A percentile compares a stretch with the other conserved stretches of the same genome.
Conservation (phyloP, 1,284 basidiomycete species). For the Cystobasidium sp. region DNA sequence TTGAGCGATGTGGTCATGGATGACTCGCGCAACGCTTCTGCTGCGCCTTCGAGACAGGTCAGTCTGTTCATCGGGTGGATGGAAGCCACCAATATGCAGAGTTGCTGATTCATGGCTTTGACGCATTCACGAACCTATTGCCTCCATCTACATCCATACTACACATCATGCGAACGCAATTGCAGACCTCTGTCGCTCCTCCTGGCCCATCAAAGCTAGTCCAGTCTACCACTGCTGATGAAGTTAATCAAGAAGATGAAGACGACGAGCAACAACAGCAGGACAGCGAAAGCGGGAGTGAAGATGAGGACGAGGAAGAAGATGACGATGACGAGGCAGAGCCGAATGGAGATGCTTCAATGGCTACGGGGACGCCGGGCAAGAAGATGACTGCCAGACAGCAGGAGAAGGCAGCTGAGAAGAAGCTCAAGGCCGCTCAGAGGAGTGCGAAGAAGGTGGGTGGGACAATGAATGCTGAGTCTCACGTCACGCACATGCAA, state of each 20-base stretch:
- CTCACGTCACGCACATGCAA: not conserved
- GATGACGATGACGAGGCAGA: constrained; percentile 32
- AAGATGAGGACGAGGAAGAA: constrained; percentile 40
- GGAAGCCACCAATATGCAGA: not conserved
- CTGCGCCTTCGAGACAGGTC: constrained; percentile 36
- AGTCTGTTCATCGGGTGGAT: not conserved
- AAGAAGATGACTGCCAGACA: constrained; percentile 40
- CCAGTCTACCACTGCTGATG: constrained; percentile 27
- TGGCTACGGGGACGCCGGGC: constrained; percentile 1
- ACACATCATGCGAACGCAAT: not conserved
- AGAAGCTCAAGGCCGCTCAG: constrained; percentile 26
- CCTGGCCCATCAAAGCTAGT: constrained; percentile 41
- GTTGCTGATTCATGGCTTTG: not conserved
- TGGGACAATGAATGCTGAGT: not conserved
- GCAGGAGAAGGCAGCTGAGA: constrained; percentile 38
- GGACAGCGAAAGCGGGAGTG: constrained; percentile 38
- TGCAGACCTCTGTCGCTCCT: constrained; percentile 36
- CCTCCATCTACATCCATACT: not conserved
- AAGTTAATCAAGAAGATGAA: constrained; percentile 20
- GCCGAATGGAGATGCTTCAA: constrained; percentile 26
- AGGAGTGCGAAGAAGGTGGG: constrained; percentile 38
- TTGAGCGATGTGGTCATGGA: constrained; percentile 46
- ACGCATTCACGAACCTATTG: not conserved
- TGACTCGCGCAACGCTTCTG: constrained; percentile 28
- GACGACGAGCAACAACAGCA: constrained; percentile 44